Percentiles rank a stretch among this genome's conserved stretches.
Conservation (phyloP, 176 grass and related monocot species). For the Luzula sylvatica region DNA sequence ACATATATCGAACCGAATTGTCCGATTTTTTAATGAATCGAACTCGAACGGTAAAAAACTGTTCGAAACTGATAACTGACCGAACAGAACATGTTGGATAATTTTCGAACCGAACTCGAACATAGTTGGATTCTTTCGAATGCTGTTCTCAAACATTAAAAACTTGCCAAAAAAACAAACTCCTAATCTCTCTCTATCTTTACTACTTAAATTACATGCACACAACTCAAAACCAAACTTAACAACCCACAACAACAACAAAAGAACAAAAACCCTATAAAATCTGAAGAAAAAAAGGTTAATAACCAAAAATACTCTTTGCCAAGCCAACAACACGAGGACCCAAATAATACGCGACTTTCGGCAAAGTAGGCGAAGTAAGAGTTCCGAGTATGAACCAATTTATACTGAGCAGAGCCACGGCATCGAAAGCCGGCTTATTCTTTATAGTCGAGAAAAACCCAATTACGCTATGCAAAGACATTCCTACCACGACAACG, state of each 20-base stretch:
- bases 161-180: no score
- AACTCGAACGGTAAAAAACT: no score
- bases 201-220: no score
- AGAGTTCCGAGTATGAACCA: conserved; percentile 37
- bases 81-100: no score
- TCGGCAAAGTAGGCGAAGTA: conserved; percentile 13
- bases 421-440: conserved; percentile 26
- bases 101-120: no score
- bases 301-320: conserved; percentile 5
- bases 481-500: conserved; percentile 30
- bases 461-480: conserved; percentile 19
- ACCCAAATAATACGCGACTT: conserved; percentile 1
- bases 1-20: no score
- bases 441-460: conserved; percentile 37
- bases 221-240: no score
- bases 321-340: not conserved
- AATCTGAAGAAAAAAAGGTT: not conserved
- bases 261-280: not conserved
- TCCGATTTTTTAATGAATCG: no score
- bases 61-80: no score
- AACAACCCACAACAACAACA: not conserved
- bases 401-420: conserved; percentile 35
- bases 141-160: no score
- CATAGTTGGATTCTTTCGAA: no score
- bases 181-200: no score